These are phyloP conservation scores for Acacia pycnantha DNA, from an alignment of 331 rosid species.

Conservation along the genomic window DNA sequence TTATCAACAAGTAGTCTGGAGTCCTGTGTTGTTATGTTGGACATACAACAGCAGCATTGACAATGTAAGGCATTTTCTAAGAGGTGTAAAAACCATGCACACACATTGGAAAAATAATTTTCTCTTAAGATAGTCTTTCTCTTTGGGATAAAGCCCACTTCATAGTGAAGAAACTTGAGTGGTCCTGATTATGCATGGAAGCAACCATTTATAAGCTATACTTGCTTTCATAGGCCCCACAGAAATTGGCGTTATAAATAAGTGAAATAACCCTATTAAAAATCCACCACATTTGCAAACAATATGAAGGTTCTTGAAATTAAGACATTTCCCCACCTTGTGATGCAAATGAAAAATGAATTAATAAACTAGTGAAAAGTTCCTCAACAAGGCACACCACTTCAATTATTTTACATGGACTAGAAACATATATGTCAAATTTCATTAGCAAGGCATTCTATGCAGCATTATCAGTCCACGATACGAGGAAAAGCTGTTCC, in stretches of 20 bases:
- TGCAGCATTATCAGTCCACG: conserved; percentile 11
- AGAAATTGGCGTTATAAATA: not conserved
- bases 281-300: not conserved
- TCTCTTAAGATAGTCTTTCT: not conserved
- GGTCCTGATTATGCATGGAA: conserved; percentile 1
- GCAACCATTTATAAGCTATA: not conserved
- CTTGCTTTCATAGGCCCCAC: not conserved
- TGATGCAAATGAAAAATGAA: not conserved
- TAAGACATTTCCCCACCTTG: not conserved
- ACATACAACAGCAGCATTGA: conserved; percentile 6
- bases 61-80: conserved; percentile 15
- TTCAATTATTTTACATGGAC: not conserved
- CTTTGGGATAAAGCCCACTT: conserved; percentile 11
- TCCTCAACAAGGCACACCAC: conserved; percentile 5
- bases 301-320: not conserved
- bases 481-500: conserved; percentile 19
- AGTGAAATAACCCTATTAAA: not conserved
- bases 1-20: conserved; percentile 15
- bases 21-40: conserved; percentile 11
- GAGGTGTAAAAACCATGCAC: not conserved
- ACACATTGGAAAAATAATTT: not conserved
- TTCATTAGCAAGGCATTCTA: conserved; percentile 8
- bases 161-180: conserved; percentile 2
- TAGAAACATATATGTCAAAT: not conserved
- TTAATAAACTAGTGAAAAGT: not conserved